Conservation (phyloP, 2,329 filamentous ascomycete genomes). For the Blastomyces silverae region DNA sequence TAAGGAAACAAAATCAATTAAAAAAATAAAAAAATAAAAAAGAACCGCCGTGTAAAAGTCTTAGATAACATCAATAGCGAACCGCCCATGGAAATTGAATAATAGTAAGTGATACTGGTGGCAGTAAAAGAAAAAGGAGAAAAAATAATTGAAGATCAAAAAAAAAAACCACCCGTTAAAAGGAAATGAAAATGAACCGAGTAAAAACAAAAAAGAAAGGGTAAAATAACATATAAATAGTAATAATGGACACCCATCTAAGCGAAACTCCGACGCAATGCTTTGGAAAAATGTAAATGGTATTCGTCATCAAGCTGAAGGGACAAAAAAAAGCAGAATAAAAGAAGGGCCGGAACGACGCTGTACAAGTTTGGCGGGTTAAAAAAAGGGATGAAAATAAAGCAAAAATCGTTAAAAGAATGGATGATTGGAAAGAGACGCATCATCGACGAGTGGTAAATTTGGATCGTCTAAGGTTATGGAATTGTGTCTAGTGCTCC, state of each 20-base stretch:
- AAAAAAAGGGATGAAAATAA: background rate
- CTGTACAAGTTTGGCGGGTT: background rate
- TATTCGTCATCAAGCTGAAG: background rate
- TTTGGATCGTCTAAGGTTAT: background rate
- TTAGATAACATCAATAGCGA: too few species aligned
- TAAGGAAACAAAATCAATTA: too few species aligned
- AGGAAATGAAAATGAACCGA: background rate
- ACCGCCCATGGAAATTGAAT: too few species aligned
- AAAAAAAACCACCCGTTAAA: background rate
- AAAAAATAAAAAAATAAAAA: too few species aligned
- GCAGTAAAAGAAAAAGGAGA: too few species aligned
- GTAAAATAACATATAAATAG: background rate
- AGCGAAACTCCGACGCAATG: slow-evolving; percentile 10
- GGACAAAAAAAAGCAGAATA: background rate
- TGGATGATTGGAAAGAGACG: background rate
- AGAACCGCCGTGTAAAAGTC: too few species aligned
- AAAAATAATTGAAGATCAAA: too few species aligned
- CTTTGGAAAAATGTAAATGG: background rate
- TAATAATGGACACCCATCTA: background rate
- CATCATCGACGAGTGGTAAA: background rate
- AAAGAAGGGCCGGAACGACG: background rate
- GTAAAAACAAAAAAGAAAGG: background rate
- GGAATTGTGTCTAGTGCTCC: too few species aligned
- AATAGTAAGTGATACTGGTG: too few species aligned
- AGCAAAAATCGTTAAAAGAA: background rate